Conservation (phyloP, 345 rosid genomes). For the Dimocarpus longan region DNA sequence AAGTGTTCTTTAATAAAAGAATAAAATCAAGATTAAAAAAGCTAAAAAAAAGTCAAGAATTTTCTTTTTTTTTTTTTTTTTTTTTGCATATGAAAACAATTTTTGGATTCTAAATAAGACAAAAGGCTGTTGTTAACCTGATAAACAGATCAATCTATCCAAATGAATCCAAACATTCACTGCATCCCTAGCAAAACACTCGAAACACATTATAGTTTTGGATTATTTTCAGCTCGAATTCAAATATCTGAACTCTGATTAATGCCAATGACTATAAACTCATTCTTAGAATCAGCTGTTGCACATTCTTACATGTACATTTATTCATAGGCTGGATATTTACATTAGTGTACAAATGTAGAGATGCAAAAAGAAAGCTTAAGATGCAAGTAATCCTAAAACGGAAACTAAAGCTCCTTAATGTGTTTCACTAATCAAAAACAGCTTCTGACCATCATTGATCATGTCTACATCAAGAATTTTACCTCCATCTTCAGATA, state of each 20-base stretch:
- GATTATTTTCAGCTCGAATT: neutral
- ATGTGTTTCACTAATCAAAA: conserved; percentile 47
- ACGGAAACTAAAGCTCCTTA: conserved; percentile 1
- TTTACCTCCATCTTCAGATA: conserved; percentile 75
- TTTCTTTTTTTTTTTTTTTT: too few relatives aligned
- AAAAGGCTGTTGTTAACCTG: too few relatives aligned
- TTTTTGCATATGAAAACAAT: too few relatives aligned
- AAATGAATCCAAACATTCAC: too few relatives aligned
- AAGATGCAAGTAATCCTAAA: neutral
- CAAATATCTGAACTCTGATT: neutral
- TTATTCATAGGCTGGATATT: neutral
- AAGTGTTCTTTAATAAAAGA: too few relatives aligned
- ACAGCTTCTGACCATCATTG: conserved; percentile 69
- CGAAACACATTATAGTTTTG: too few relatives aligned
- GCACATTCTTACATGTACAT: neutral
- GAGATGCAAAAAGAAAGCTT: neutral
- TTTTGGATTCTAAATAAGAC: too few relatives aligned
- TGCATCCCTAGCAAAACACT: too few relatives aligned
- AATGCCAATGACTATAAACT: neutral
- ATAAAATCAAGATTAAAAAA: too few relatives aligned
- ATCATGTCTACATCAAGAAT: conserved; percentile 69
- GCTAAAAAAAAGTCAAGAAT: too few relatives aligned
- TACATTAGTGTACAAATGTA: neutral
- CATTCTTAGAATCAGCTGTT: neutral
- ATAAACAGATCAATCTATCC: too few relatives aligned